Evolutionary conservation across 2,329 filamentous ascomycete species (phyloP).

Genomic region (Xylaria sp.): DNA sequence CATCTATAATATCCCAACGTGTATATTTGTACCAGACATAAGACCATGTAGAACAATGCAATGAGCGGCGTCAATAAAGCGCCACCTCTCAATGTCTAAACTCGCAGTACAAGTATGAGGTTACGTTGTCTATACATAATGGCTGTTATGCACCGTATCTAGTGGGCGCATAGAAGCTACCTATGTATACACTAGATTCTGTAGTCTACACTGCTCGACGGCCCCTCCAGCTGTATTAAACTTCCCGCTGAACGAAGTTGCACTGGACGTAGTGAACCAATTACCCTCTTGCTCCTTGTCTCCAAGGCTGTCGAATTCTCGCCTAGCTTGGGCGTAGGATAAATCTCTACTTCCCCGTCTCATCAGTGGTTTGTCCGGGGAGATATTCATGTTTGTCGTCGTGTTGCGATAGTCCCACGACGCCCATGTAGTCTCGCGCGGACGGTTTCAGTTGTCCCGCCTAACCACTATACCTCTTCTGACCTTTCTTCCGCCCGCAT

Average conservation of each 20-base stretch:
- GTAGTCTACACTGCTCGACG: too few species aligned
- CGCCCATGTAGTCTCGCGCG: neutral
- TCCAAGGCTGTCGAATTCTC: neutral
- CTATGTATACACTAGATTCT: too few species aligned
- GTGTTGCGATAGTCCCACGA: too few species aligned
- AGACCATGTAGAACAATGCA: constrained; percentile 31
- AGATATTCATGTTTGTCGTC: neutral
- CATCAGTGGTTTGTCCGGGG: neutral
- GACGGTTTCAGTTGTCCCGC: neutral
- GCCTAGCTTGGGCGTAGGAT: neutral
- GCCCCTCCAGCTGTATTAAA: neutral
- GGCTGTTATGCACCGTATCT: neutral
- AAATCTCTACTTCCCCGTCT: neutral
- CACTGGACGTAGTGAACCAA: too few species aligned
- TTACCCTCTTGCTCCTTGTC: too few species aligned
- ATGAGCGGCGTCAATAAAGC: constrained; percentile 10
- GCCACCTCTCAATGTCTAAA: neutral
- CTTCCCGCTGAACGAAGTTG: neutral
- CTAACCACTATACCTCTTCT: neutral
- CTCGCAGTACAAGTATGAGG: neutral
- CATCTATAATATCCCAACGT: constrained; percentile 31
- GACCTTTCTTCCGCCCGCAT: neutral
- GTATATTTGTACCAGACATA: constrained; percentile 41
- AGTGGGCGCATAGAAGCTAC: constrained; percentile 10
- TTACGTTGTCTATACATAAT: neutral